Evolutionary conservation across 129 eudicot genomes (phyloP), one percentile per base, ranked within the genome.

Genomic region (carrot (Daucus carota)): DNA sequence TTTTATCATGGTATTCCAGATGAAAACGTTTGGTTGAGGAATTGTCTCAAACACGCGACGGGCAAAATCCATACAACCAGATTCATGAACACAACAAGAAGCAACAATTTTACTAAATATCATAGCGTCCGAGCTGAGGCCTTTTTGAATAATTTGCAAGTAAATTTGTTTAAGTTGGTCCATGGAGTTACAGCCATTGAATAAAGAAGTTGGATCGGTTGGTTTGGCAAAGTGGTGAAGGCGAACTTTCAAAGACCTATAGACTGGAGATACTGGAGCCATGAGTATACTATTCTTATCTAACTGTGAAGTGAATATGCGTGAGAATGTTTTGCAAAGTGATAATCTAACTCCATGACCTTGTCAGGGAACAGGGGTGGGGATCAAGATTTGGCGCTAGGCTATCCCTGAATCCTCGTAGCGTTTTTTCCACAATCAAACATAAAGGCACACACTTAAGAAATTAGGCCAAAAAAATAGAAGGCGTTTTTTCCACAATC

Each of bases 1-100:
- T 47, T 76, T 88, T 26, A 83, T 83, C 84, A 85, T 80, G n/a
- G 60, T 81, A 28, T 88, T 88, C 92, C 87, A 85, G 57, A 85
- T 43, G 71, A 80, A 71, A 43, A 83, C 60, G 41, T 81, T 81
- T 80, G 84, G 92, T 78, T 88, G 77, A 32, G 48, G 84, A 62
- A 81, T 88, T 81, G 33, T 16, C 34, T 83, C 89, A n/a, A 88
- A 85, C 92, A 85, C 43, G 8, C 70, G 75, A 73, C 81, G 92
- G 52, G 87, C 92, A 65, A 83, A 81, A 13, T 71, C 70, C 75
- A 85, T 75, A 70, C 76, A 28, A 44, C 74, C 84, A n/a, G 17
- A 26, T 18, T 76, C 29, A 44, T 40, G 29, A 29, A 28, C 33
- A 62, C 82, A 83, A 28, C 85, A 83, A 40, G 80, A 81, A 54